A percentile compares a stretch with the other conserved stretches of the same genome.
phyloP scores from a whole-genome alignment of 2,329 filamentous ascomycete genomes.

The Pseudogymnoascus sp. region DNA sequence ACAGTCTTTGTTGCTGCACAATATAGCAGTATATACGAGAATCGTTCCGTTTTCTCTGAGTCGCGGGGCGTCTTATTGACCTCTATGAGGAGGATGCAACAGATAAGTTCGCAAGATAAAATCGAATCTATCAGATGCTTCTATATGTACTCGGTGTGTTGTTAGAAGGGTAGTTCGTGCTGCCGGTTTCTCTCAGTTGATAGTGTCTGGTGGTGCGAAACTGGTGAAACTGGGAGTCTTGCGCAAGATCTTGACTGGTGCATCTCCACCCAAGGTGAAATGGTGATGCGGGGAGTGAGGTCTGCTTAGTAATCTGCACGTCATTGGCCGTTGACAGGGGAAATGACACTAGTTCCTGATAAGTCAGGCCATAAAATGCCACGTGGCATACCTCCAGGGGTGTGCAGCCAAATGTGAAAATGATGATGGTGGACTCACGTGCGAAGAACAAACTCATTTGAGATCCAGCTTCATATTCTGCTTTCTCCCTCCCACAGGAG shows the following conservation, averaged over 20 bases:
- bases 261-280: not conserved
- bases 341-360: not conserved
- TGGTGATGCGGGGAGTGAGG: slow-evolving; percentile 2
- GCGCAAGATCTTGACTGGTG: not conserved
- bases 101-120: not conserved
- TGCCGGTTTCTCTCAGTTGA: not conserved
- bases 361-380: not conserved
- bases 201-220: not conserved
- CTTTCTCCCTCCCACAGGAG: not conserved
- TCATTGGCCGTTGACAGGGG: not conserved
- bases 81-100: not conserved
- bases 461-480: not conserved
- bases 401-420: not conserved
- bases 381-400: not conserved
- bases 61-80: not conserved
- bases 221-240: not conserved
- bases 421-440: not conserved
- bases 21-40: not conserved
- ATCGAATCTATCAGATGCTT: not conserved
- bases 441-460: not conserved
- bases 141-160: not conserved
- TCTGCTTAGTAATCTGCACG: not conserved
- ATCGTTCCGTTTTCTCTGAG: not conserved
- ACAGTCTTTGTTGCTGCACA: not conserved
- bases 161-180: not conserved